Evolutionary conservation across 345 rosid genomes (phyloP), one percentile per base, ranked within the genome.

Genomic region (Citrus hindsii): DNA sequence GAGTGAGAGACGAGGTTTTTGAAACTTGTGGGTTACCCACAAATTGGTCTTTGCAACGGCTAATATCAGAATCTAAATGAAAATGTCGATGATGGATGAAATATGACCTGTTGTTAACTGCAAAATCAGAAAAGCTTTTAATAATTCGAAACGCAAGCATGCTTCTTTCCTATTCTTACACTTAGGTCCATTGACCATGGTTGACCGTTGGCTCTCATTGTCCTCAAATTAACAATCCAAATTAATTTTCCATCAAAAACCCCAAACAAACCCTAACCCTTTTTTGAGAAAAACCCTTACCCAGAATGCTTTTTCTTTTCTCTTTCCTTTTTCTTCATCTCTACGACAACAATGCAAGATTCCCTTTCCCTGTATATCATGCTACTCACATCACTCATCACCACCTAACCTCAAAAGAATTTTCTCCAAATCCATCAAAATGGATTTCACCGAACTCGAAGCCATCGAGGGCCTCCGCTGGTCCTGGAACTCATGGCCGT

Each of bases 401-500:
- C 7, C 30, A 33, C 75, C 32, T 10, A 37, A 35, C 55, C 28
- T n/a, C 22, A 9, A 55, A 37, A 40, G 9, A 13, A 46, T 46
- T 46, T 12, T 19, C n/a, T 46, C 56, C 18, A 46, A 14, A 76
- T 35, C 32, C 28, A 67, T 38, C 53, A 13, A 33, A 9, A 94
- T 96, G 99, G 98, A 94, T 89, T 96, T 96, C 82, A 56, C 83
- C 46, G 99, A 96, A 53, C 79, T 96, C 53, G 99, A 96, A 79
- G 91, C 91, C 76, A 96, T 92, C 85, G 99, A 96, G 27, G 97
- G 98, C 16, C 87, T 96, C 10, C 88, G 99, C 4, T 96, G 98
- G 99, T 77, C 98, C 10, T 94, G 99, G 99, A 92, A 94, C 86
- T 89, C 98, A 60, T 96, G 99, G 99, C 98, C 98, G 0, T 85